Conservation (phyloP, 2,329 filamentous ascomycete species). For the Cercospora sojina region DNA sequence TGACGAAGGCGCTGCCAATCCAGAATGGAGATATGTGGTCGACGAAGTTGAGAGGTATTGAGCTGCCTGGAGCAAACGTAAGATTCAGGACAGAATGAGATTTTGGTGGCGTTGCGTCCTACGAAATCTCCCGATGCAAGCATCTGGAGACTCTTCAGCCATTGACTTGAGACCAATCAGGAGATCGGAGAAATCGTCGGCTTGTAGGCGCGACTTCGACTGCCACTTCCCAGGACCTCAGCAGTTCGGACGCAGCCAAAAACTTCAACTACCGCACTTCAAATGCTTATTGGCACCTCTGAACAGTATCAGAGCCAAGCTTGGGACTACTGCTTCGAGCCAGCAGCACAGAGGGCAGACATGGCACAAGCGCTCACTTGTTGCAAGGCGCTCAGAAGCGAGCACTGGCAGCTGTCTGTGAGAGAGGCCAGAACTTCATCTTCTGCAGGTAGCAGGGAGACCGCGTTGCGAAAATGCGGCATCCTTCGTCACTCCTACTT, state of each 20-base stretch:
- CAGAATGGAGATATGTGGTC: slow-evolving; percentile 26
- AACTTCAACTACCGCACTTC: neutral
- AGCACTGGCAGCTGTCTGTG: neutral
- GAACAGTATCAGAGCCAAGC: neutral
- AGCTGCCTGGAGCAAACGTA: slow-evolving; percentile 25
- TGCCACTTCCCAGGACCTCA: neutral
- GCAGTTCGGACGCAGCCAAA: neutral
- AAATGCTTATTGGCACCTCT: neutral
- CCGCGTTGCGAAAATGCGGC: neutral
- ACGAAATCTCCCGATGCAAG: neutral
- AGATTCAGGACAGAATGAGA: slow-evolving; percentile 22
- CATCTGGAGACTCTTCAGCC: neutral
- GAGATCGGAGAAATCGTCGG: neutral
- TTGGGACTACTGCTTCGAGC: neutral
- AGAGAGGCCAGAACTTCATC: neutral
- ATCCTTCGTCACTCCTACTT: neutral
- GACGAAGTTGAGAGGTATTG: slow-evolving; percentile 24
- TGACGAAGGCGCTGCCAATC: slow-evolving; percentile 25
- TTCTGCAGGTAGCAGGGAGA: neutral
- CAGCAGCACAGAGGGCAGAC: neutral
- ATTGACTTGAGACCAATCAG: neutral
- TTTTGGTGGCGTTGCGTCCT: neutral
- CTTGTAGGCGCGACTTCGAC: neutral
- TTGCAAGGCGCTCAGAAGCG: neutral
- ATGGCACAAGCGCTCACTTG: neutral